phyloP scores from a whole-genome alignment of 2,329 filamentous ascomycete species.

The Byssochlamys sp. region DNA sequence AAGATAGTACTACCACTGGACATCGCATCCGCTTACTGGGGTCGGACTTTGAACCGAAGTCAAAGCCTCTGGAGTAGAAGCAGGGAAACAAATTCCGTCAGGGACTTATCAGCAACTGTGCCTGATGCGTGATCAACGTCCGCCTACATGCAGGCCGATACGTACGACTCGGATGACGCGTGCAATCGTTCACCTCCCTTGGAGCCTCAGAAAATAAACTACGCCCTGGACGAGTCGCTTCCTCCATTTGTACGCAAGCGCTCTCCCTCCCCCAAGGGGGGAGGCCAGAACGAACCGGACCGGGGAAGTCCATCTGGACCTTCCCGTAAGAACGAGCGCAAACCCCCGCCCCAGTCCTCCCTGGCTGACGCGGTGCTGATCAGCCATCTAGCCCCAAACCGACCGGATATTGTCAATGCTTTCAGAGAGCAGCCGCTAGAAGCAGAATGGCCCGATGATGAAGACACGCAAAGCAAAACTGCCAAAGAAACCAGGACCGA shows the following conservation, averaged over 20 bases:
- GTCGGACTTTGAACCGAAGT: background rate
- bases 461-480: slow-evolving; percentile 16
- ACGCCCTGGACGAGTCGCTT: slow-evolving; percentile 19
- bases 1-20: background rate
- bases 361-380: slow-evolving; percentile 61
- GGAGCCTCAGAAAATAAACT: slow-evolving; percentile 20
- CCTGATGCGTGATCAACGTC: slow-evolving; percentile 20
- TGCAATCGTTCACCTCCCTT: slow-evolving; percentile 29
- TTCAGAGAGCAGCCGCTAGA: slow-evolving; percentile 47
- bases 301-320: slow-evolving; percentile 22
- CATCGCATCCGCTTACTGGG: background rate
- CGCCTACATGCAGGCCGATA: slow-evolving; percentile 28
- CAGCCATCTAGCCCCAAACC: slow-evolving; percentile 53
- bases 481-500: background rate
- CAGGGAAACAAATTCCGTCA: slow-evolving; percentile 1
- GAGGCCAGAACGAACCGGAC: slow-evolving; percentile 14
- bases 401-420: slow-evolving; percentile 53
- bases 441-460: slow-evolving; percentile 32
- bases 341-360: slow-evolving; percentile 19
- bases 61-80: background rate
- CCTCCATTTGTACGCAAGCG: slow-evolving; percentile 25
- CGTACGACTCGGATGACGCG: slow-evolving; percentile 34
- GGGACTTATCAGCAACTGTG: slow-evolving; percentile 10
- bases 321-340: slow-evolving; percentile 26
- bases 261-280: slow-evolving; percentile 11